Evolutionary conservation across 495 filamentous ascomycete genomes (phyloP), one percentile per base, ranked within the genome.

Genomic region (Penicillium cataractarum): DNA sequence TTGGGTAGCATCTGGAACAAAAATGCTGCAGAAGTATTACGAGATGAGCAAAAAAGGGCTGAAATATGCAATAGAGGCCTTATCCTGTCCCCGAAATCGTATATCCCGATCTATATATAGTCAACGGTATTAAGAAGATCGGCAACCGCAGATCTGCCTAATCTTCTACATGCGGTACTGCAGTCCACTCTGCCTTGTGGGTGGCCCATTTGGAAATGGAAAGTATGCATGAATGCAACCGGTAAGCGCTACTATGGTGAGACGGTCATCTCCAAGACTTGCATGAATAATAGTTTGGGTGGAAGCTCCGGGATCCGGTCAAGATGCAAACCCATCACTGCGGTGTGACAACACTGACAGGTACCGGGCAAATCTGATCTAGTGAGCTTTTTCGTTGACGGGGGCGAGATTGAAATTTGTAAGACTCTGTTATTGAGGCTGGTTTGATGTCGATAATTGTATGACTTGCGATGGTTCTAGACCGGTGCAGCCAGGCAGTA

Each of bases 261-360:
- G 4, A 46, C 9, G 22, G 46, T 29, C 46, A 50, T 15, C 46
- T 50, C 21, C 24, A 27, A 29, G 22, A 27, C 15, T 50, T 27
- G 46, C 22, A 50, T 50, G 12, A 17, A 50, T 10, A 50, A 58
- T 59, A 32, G 51, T 39, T 61, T 61, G 55, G 50, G 57, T 64
- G 63, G 54, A 60, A 66, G 55, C 65, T 68, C 58, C 27, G 42
- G 62, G 48, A 37, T 66, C 32, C 63, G 48, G 67, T 48, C 49
- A 49, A 50, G 60, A 71, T 73, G 48, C 35, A 61, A 69, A 69
- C 44, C 40, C 48, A 52, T 61, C 55, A 49, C 52, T 66, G 63
- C 57, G 57, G 70, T 71, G 65, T 71, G 65, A 73, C 65, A 44
- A 46, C 29, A 54, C 55, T 62, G 60, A 66, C 61, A 70, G 69